Conservation (phyloP, 257 asterid genomes). For the Solanum chaucha region DNA sequence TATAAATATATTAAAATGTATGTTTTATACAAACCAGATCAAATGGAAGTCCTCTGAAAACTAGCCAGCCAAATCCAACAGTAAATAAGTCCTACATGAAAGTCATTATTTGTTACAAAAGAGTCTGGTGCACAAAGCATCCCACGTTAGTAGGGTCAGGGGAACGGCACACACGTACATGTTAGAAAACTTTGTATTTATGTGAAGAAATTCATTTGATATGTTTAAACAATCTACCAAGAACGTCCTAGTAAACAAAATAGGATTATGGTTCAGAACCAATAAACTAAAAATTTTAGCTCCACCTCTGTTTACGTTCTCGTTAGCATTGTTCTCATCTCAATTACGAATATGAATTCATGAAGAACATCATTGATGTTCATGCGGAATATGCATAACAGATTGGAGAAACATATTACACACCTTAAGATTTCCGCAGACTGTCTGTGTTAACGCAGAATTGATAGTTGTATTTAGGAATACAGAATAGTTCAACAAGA, state of each 20-base stretch:
- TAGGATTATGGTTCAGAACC: neutral
- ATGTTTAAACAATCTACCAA: neutral
- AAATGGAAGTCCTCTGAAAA: conserved; percentile 14
- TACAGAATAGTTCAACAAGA: conserved; percentile 9
- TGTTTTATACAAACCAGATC: conserved; percentile 5
- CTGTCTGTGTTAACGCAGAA: conserved; percentile 15
- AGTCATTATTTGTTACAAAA: neutral
- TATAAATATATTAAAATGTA: neutral
- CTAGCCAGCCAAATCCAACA: conserved; percentile 13
- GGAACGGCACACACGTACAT: neutral
- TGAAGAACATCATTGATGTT: neutral
- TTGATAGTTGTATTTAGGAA: conserved; percentile 16
- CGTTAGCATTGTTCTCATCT: neutral
- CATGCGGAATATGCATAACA: neutral
- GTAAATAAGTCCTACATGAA: conserved; percentile 8
- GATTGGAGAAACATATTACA: neutral
- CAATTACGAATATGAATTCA: neutral
- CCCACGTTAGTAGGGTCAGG: neutral
- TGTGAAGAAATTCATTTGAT: neutral
- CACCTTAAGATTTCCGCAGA: conserved; percentile 18
- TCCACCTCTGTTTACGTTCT: neutral
- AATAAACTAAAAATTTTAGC: neutral
- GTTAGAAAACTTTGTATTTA: neutral
- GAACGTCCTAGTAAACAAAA: neutral
- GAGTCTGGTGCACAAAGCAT: neutral